Percentiles rank a stretch among this genome's conserved stretches.
Evolutionary conservation across 441 rosid genomes (phyloP).

Genomic region (Daphne laureola): DNA sequence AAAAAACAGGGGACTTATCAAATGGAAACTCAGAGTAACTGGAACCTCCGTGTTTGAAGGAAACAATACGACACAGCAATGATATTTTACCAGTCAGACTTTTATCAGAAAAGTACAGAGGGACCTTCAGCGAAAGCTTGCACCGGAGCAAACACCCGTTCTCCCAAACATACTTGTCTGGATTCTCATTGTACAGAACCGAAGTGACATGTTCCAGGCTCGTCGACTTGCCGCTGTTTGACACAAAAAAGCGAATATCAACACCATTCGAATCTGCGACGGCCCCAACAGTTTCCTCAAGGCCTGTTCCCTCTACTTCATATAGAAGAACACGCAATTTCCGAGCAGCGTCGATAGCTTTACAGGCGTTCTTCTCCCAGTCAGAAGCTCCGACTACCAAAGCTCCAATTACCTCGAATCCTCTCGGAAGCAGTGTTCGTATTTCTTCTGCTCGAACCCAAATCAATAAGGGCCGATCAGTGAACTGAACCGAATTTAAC

Average conservation of each 20-base stretch:
- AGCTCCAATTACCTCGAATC: conserved; percentile 75
- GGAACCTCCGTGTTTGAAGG: neutral
- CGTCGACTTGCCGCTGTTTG: conserved; percentile 26
- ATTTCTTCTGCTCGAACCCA: conserved; percentile 50
- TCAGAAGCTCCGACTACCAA: conserved; percentile 38
- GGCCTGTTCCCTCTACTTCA: conserved; percentile 25
- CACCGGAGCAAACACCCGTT: conserved; percentile 77
- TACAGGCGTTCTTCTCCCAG: conserved; percentile 33
- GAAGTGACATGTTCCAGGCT: conserved; percentile 36
- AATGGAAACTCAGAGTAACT: neutral
- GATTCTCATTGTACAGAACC: conserved; percentile 49
- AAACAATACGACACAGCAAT: neutral
- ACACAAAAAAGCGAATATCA: conserved; percentile 44
- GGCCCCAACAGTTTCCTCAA: conserved; percentile 43
- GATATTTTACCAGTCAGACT: conserved; percentile 40
- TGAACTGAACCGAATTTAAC: neutral
- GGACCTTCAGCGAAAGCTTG: conserved; percentile 57
- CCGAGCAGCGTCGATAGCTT: conserved; percentile 45
- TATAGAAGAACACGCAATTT: conserved; percentile 41
- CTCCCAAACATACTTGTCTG: conserved; percentile 66
- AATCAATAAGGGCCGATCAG: neutral
- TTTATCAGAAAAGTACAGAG: conserved; percentile 47
- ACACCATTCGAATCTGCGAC: conserved; percentile 37
- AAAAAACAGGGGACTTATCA: neutral
- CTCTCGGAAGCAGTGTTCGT: conserved; percentile 50